Base-by-base conservation (phyloP, 805 yeast genomes). In the Blastobotrys chiropterorum region DNA sequence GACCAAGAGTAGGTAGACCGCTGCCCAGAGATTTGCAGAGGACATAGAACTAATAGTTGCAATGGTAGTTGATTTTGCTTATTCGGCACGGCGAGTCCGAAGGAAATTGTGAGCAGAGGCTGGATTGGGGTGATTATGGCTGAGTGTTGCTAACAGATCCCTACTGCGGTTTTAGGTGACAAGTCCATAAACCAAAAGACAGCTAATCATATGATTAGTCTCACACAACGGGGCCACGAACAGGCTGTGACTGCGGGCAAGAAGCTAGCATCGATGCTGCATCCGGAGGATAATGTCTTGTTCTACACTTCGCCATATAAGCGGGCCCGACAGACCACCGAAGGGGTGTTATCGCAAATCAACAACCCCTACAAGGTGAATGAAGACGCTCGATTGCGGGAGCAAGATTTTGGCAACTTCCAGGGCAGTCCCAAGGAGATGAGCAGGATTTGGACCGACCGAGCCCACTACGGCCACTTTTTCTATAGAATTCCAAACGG, bases 361-460 rank as follows among this genome's bases (percentile, higher is more conserved):
- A 66, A 62, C 46, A 59, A 82, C 7, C 71, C 73, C 3, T 83
- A 80, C 59, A 73, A 76, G 39, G 79, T 85, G 2, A 77, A 81
- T 58, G 97, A 90, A 66, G 97, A 90, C 64, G 96, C 97, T 11
- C 71, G 97, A 50, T 80, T 90, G 79, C 75, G 97, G 56, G 97
- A 90, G 64, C 97, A 90, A 67, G 97, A 90, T 67, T 90, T 90
- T 64, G 97, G 97, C 17, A 90, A 90, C 65, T 90, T 89, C 67
- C 97, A 90, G 70, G 77, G 83, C 0, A 77, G 81, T 1, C 66
- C 68, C 44, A 82, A 80, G 51, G 86, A 81, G 57, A 90, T 90
- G 95, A 84, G 83, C 58, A 73, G 75, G 58, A 84, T 89, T 34
- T 85, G 96, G 89, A 76, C 77, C 51, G 95, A 87, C 60, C 71